Conservation (phyloP, 192 early-diverging fungal species). For the Umbelopsis isabellina region DNA sequence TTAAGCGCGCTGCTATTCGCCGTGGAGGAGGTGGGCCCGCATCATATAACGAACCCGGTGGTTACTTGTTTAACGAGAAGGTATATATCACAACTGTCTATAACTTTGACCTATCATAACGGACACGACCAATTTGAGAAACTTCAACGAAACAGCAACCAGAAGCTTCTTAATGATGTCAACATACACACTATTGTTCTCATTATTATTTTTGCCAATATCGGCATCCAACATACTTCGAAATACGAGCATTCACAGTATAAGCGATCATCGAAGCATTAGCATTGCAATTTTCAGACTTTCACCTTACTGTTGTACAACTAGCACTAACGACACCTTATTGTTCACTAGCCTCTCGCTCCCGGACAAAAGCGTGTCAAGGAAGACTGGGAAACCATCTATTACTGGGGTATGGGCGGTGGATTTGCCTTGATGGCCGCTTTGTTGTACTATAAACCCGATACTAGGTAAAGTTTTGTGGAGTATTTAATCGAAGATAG, state of each 20-base stretch:
- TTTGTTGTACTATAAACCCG: slow-evolving; percentile 74
- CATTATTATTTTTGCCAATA: too few species aligned
- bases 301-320: neutral
- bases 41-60: slow-evolving; percentile 71
- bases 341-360: slow-evolving; percentile 40
- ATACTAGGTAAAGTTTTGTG: slow-evolving; percentile 64
- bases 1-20: slow-evolving; percentile 46
- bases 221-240: neutral
- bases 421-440: slow-evolving; percentile 56
- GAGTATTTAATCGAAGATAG: neutral
- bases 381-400: slow-evolving; percentile 77
- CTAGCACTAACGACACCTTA: neutral
- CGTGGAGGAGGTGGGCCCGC: slow-evolving; percentile 61
- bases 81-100: slow-evolving; percentile 40
- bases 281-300: too few species aligned
- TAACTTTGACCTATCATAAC: neutral
- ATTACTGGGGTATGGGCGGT: slow-evolving; percentile 63
- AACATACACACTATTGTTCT: too few species aligned
- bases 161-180: neutral
- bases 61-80: slow-evolving; percentile 80
- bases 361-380: slow-evolving; percentile 69
- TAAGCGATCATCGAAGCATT: neutral
- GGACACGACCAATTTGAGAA: neutral
- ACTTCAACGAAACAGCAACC: neutral
- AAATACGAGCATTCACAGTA: neutral